These are phyloP conservation scores for Fraxinus ornus DNA, from an alignment of 305 asterid genomes.

Conservation along the genomic window DNA sequence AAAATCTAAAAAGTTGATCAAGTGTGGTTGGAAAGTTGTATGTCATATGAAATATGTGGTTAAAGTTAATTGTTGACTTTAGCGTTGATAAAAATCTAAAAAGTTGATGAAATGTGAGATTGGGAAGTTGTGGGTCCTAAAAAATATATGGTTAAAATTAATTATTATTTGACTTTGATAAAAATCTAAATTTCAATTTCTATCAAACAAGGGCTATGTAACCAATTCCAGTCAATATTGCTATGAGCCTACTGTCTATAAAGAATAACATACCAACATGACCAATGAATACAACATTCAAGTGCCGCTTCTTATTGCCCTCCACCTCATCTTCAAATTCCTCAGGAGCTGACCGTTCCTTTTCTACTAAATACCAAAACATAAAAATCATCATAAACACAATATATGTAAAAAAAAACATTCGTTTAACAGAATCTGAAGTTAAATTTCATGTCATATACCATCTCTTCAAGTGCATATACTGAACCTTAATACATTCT, in stretches of 20 bases:
- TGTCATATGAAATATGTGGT: no score
- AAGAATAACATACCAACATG: conserved; percentile 70
- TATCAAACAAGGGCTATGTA: no score
- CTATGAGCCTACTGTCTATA: not conserved
- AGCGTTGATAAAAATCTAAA: no score
- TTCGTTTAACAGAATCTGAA: not conserved
- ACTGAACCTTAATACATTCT: not conserved
- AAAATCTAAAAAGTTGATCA: no score
- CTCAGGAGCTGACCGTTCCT: conserved; percentile 49
- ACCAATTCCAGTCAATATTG: not conserved
- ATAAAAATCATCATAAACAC: conserved; percentile 11
- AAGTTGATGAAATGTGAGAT: no score
- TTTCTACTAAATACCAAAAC: conserved; percentile 38
- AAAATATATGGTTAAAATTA: no score
- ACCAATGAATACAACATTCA: conserved; percentile 91
- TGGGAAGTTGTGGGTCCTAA: no score
- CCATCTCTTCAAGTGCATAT: not conserved
- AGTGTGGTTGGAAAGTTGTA: no score
- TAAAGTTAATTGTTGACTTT: no score
- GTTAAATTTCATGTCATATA: not conserved
- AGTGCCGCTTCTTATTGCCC: conserved; percentile 58
- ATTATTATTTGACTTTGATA: no score
- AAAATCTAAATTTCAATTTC: no score
- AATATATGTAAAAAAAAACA: not conserved
- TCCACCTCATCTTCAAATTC: conserved; percentile 47